Evolutionary conservation across 1,139 yeast species (phyloP).

Genomic region (Spathaspora jeffriesii): DNA sequence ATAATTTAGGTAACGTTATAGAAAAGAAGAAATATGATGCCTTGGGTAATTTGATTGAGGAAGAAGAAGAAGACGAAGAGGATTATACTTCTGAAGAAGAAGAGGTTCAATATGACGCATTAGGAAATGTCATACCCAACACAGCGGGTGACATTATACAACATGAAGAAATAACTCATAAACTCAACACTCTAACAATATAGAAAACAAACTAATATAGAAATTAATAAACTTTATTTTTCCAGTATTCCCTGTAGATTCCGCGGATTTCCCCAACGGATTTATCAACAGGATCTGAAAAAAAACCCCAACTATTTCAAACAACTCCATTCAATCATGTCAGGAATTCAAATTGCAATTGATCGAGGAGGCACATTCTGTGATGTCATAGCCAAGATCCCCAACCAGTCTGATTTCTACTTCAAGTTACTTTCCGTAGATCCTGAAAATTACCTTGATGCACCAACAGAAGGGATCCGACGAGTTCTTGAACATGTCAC

Average conservation of each 20-base stretch:
- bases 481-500: slow-evolving; percentile 65
- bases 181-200: slow-evolving; percentile 4
- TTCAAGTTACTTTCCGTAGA: slow-evolving; percentile 82
- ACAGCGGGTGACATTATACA: slow-evolving; percentile 8
- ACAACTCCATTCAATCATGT: not conserved
- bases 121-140: slow-evolving; percentile 14
- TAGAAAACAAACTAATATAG: too few relatives aligned
- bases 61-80: slow-evolving; percentile 7
- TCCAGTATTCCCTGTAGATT: not conserved
- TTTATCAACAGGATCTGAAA: not conserved
- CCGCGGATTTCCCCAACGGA: not conserved
- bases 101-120: slow-evolving; percentile 12
- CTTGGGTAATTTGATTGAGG: slow-evolving; percentile 11
- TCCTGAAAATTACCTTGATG: slow-evolving; percentile 83
- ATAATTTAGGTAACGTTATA: slow-evolving; percentile 16
- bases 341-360: slow-evolving; percentile 28
- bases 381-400: slow-evolving; percentile 64
- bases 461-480: slow-evolving; percentile 90
- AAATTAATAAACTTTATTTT: not conserved
- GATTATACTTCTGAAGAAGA: slow-evolving; percentile 6
- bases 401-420: slow-evolving; percentile 35
- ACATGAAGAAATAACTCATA: slow-evolving; percentile 3
- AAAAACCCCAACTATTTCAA: not conserved
- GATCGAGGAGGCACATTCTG: slow-evolving; percentile 90
- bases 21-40: slow-evolving; percentile 9